These are phyloP conservation scores for Vitis rotundifolia DNA, from an alignment of 164 flowering plant genomes.

Conservation along the genomic window DNA sequence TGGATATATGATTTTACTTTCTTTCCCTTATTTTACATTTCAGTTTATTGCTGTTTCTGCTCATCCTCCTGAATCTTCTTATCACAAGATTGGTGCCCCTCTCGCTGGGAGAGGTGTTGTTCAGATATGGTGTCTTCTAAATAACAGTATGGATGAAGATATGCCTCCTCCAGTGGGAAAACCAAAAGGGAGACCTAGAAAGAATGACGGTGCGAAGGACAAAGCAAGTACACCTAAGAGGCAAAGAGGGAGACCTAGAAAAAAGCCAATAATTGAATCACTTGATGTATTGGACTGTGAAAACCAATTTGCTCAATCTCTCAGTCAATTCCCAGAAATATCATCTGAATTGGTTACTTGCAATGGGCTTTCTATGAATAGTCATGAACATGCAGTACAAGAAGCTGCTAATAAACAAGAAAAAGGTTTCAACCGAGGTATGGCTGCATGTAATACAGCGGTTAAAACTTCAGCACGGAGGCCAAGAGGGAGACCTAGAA, in stretches of 20 bases:
- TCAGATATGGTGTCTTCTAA: slow-evolving; percentile 90
- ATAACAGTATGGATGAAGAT: slow-evolving; percentile 26
- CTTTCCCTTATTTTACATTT: slow-evolving; percentile 6
- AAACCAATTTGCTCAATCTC: slow-evolving; percentile 21
- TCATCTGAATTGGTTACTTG: slow-evolving; percentile 21
- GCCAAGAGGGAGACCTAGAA: slow-evolving; percentile 32
- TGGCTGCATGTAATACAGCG: slow-evolving; percentile 15
- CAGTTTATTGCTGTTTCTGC: slow-evolving; percentile 96
- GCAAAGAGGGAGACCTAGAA: slow-evolving; percentile 70
- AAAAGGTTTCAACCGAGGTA: slow-evolving; percentile 10
- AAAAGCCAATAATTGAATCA: slow-evolving; percentile 26
- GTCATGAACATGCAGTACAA: slow-evolving; percentile 11
- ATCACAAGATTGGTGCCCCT: slow-evolving; percentile 81
- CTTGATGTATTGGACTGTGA: slow-evolving; percentile 11
- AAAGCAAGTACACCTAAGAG: slow-evolving; percentile 29
- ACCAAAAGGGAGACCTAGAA: slow-evolving; percentile 3
- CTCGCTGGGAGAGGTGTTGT: slow-evolving; percentile 80
- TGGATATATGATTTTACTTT: not conserved
- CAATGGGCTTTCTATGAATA: slow-evolving; percentile 12
- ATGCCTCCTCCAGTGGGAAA: slow-evolving; percentile 17
- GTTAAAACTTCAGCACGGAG: slow-evolving; percentile 10
- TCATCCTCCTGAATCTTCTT: slow-evolving; percentile 92
- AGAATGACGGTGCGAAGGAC: no score
- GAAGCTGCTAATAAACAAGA: slow-evolving; percentile 5
- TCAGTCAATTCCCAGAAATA: slow-evolving; percentile 29